Base-by-base conservation (phyloP, 345 rosid genomes). In the Populus alba region DNA sequence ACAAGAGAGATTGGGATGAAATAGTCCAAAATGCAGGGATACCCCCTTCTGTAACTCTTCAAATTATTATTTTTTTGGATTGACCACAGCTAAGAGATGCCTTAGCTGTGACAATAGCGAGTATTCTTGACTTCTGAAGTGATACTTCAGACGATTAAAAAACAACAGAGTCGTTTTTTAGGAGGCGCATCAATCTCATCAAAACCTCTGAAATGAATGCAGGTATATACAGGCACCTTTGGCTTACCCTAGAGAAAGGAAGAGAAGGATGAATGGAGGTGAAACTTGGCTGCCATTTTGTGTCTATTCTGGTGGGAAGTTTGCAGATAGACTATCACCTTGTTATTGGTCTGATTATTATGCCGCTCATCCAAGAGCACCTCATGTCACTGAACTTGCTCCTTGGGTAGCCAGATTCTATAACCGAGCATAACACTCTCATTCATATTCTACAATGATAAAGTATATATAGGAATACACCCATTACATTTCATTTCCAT, bases 141-240 rank as follows among this genome's bases (percentile, higher is more conserved):
- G 16, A 15, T 47, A 47, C 5, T 47, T 47, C 5, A 47, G 51
- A 12, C 18, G 51, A 1, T 47, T 47, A 47, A 47, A 15, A 13
- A 15, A 47, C 51, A 47, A 0, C 13, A 45, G 45, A 41, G 45
- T 41, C 11, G 9, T 9, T 41, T 47, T 47, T 15, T 47, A 12
- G 51, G 51, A 47, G 51, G 51, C 18, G 18, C 51, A 12, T 47
- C 23, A 59, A 20, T n/a, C 29, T 59, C 65, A 59, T 59, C 29
- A 10, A 15, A 16, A 27, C 12, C 15, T n/a, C 6, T 29, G 13
- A 16, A 25, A 47, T 25, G 25, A 35, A 35, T 55, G 53, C 89
- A 87, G 92, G 79, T 86, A 91, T 45, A 85, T 89, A 29, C 94
- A 91, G 82, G 90, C 94, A 68, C 92, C 94, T n/a, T 33, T 88